phyloP scores from a whole-genome alignment of 495 filamentous ascomycete species.

The Jackrogersella minutella region DNA sequence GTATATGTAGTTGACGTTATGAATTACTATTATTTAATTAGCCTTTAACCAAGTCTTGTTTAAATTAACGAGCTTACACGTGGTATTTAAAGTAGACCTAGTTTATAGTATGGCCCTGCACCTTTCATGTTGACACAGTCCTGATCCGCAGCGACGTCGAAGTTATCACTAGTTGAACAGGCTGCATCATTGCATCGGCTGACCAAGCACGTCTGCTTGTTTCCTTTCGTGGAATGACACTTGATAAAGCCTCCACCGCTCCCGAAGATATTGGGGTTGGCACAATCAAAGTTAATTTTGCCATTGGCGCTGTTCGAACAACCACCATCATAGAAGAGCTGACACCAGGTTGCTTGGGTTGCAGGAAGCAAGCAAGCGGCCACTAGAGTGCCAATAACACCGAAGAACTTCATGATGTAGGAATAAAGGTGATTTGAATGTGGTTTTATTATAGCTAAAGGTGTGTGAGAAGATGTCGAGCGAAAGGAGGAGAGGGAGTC shows the following conservation, averaged over 20 bases:
- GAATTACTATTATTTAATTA: background rate
- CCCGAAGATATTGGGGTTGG: background rate
- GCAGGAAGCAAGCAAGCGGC: background rate
- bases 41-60: background rate
- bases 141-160: background rate
- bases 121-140: background rate
- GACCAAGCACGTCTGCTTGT: background rate
- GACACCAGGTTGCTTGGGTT: background rate
- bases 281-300: background rate
- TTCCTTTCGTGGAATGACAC: background rate
- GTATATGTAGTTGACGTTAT: background rate
- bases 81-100: background rate
- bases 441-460: background rate
- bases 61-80: background rate
- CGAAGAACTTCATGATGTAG: background rate
- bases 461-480: background rate
- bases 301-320: background rate
- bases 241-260: background rate
- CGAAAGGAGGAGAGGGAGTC: background rate
- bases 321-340: background rate
- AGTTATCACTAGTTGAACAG: background rate
- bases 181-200: background rate
- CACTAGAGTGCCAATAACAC: background rate
- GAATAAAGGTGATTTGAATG: background rate
- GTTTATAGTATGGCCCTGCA: background rate